Evolutionary conservation across 2,329 filamentous ascomycete species (phyloP), one percentile per base, ranked within the genome.

Genomic region (Stagonosporopsis chrysanthemi): DNA sequence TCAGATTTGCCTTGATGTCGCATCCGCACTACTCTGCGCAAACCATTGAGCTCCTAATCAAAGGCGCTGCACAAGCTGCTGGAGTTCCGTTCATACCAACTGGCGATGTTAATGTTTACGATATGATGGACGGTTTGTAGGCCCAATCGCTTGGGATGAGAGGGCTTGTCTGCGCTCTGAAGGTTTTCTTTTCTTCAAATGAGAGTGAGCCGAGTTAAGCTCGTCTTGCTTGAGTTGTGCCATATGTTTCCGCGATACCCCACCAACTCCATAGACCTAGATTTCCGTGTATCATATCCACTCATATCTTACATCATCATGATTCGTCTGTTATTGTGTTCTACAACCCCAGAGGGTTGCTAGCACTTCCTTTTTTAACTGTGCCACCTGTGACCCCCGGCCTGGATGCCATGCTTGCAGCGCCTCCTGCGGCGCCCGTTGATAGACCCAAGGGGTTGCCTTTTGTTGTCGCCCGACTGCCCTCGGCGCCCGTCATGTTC

Each of bases 391-490:
- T 59, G 61, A 55, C 63, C 38, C 62, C 67, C 33, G 58, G 60
- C 43, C 62, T 65, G 36, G 65, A 65, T 7, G 56, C 58, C 64
- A 71, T 68, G n/a, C 59, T 62, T 28, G 68, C 63, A 56, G 58
- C 72, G 38, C 64, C 73, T 61, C 71, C 77, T 52, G 56, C 64
- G 8, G 58, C 56, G 35, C 62, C 68, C 12, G 75, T 75, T 28
- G 69, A 61, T 41, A 83, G 57, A 0, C 80, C 81, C 7, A 83
- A 67, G 3, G 81, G 81, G 62, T 83, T 82, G 22, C 72, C 74
- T 24, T 76, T 77, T 2, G 80, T 82, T 5, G 75, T 67, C 17
- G 79, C 76, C 4, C 81, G 72, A 31, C 74, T 66, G 5, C 81
- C 81, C 3, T 72, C 69, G 1, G 81, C 80, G 33, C 77, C 78